A percentile compares a stretch with the other conserved stretches of the same genome.
These are phyloP conservation scores for Uromyces viciae-fabae DNA, from an alignment of 1,284 basidiomycete species.

Conservation along the genomic window DNA sequence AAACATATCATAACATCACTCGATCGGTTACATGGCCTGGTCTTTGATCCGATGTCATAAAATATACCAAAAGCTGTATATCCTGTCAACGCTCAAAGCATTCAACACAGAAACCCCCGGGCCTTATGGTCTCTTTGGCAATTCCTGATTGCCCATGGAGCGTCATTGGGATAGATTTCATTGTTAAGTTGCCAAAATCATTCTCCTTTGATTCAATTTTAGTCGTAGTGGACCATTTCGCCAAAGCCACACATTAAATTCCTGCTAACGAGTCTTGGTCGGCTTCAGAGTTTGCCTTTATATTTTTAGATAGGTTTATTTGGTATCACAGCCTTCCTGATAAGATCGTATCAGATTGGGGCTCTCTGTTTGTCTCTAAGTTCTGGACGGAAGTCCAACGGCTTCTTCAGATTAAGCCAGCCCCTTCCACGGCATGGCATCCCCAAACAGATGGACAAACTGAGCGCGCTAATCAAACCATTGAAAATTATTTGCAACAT, in stretches of 20 bases:
- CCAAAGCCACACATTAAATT: conserved; percentile 40
- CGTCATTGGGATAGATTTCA: conserved; percentile 24
- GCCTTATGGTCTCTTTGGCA: not conserved
- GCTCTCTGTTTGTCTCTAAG: not conserved
- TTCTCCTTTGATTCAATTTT: conserved; percentile 47
- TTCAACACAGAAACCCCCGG: not conserved
- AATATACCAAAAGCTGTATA: not conserved
- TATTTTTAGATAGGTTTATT: conserved; percentile 18
- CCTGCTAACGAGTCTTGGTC: not conserved
- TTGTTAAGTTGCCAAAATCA: not conserved
- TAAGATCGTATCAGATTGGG: conserved; percentile 11
- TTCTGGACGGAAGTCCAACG: not conserved
- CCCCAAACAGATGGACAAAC: conserved; percentile 14
- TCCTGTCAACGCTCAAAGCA: not conserved
- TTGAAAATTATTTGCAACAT: conserved; percentile 49
- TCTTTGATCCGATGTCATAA: not conserved
- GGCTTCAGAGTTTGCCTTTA: not conserved
- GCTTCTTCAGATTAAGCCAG: not conserved
- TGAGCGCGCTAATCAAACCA: not conserved
- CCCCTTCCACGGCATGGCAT: conserved; percentile 17
- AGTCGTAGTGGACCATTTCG: conserved; percentile 49
- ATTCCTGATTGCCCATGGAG: conserved; percentile 18
- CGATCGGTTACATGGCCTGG: conserved; percentile 5
- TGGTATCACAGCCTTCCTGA: conserved; percentile 16
- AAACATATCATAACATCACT: not conserved